Base-by-base conservation (phyloP, 73 alveolate genomes). In the Symbiodinium pilosum region DNA sequence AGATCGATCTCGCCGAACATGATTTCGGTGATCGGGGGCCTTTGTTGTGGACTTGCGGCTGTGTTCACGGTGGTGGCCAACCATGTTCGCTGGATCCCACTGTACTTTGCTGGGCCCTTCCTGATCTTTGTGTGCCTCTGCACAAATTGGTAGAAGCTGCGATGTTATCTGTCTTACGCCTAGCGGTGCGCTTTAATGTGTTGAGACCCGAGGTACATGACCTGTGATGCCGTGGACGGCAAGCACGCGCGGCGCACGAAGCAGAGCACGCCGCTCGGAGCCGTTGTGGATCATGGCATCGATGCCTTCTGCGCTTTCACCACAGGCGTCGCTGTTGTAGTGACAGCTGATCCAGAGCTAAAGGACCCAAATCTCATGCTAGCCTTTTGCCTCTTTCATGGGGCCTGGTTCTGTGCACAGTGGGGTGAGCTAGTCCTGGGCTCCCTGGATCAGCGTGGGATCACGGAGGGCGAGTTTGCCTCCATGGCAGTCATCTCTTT, bases 221-320 rank as follows among this genome's bases (percentile, higher is more conserved):
- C 96, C 96, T 91, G 96, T 40, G 96, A 91, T 44, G 96, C 96
- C 5, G 96, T 91, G 75, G 96, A 91, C 26, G 96, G 96, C n/a
- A 91, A 91, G 77, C 96, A 91, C 38, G 96, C 96, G 18, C 96
- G 96, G 42, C 75, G 47, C 73, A 91, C 96, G 84, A 91, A 91
- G 77, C 96, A 91, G 39, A 91, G 96, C 77, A 91, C 96, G 14
- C 96, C 96, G 26, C 43, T 91, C 73, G 96, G 96, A 9, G 96
- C 96, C 36, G 96, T 91, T 16, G 88, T 91, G 88, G 96, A 91
- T 32, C 96, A 91, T 36, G 96, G 96, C 96, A 91, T 91, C 77
- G 96, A 91, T 34, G 96, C 96, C 47, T 91, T 91, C 77, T 91
- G 96, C n/a, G 96, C 96, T 7, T 91, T 68, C 56, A 91, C 96